Conservation (phyloP, 306 rosid species). For the Citrullus colocynthis region DNA sequence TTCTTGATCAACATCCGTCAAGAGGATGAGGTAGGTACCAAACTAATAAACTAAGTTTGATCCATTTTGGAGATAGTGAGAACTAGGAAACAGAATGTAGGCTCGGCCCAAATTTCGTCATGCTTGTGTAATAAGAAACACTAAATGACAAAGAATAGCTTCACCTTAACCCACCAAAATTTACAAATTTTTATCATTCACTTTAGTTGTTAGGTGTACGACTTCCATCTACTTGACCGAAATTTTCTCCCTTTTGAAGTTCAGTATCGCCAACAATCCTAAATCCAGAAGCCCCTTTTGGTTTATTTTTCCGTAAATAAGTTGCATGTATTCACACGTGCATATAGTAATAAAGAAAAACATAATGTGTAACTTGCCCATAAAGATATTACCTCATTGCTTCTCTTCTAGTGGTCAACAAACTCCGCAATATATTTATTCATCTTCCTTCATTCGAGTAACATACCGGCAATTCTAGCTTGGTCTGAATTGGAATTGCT, state of each 20-base stretch:
- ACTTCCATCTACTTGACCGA: neutral
- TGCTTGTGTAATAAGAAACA: neutral
- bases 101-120: neutral
- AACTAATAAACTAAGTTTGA: neutral
- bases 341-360: neutral
- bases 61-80: conserved; percentile 1
- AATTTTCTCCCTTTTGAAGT: neutral
- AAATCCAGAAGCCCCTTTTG: neutral
- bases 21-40: neutral
- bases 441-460: neutral
- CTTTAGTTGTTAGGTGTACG: neutral
- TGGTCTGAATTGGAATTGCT: neutral
- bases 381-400: neutral
- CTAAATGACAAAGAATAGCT: neutral
- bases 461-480: neutral
- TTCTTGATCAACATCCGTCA: neutral
- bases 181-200: neutral
- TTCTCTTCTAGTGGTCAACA: conserved; percentile 1
- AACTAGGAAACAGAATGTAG: neutral
- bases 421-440: neutral
- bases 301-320: neutral
- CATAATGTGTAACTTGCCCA: neutral
- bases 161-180: neutral
- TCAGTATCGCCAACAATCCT: conserved; percentile 3
- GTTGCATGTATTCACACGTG: neutral